Evolutionary conservation across 2,329 filamentous ascomycete genomes (phyloP).

Genomic region (Diplodia corticola): DNA sequence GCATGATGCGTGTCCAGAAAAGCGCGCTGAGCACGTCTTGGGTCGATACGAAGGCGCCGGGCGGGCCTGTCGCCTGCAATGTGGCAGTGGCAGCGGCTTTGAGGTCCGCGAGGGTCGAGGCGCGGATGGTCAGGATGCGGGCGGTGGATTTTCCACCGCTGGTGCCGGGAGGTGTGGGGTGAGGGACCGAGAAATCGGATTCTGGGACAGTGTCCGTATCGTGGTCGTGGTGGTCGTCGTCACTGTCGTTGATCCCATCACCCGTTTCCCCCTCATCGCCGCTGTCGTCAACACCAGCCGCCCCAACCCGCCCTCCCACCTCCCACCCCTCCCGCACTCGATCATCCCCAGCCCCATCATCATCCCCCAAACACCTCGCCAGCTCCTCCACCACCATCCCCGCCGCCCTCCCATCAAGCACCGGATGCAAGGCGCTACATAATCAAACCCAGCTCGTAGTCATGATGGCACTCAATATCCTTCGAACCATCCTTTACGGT

Average conservation of each 20-base stretch:
- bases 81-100: neutral
- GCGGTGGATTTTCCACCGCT: neutral
- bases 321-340: no score
- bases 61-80: neutral
- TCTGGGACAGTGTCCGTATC: neutral
- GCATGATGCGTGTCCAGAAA: neutral
- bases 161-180: neutral
- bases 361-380: neutral
- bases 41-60: neutral
- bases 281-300: no score
- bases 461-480: no score
- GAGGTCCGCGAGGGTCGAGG: neutral
- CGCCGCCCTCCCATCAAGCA: neutral
- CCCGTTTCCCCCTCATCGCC: neutral
- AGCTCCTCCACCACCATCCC: neutral
- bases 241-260: neutral
- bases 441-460: no score
- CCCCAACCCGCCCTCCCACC: neutral
- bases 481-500: no score
- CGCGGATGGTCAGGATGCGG: constrained; percentile 1
- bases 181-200: neutral
- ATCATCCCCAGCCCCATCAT: neutral
- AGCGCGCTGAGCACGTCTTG: neutral
- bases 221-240: neutral
- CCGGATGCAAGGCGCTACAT: neutral